Percentiles rank a stretch among this genome's conserved stretches.
These are phyloP conservation scores for Adansonia madagascariensis DNA, from an alignment of 441 rosid genomes.

Conservation along the genomic window DNA sequence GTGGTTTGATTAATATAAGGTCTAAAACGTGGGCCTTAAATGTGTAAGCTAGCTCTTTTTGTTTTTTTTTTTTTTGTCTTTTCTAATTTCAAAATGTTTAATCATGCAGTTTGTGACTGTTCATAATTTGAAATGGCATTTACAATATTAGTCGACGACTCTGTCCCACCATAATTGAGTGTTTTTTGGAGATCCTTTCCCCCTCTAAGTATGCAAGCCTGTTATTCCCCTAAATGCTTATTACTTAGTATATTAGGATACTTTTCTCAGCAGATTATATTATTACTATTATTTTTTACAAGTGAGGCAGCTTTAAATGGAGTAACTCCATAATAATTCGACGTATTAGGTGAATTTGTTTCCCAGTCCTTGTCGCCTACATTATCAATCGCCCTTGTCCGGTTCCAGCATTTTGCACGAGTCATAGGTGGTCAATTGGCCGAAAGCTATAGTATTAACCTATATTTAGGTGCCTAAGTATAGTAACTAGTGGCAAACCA, in stretches of 20 bases:
- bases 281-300: neutral
- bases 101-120: neutral
- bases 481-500: too few species aligned
- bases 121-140: neutral
- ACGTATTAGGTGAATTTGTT: neutral
- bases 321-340: neutral
- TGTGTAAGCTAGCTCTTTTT: neutral
- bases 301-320: neutral
- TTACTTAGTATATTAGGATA: neutral
- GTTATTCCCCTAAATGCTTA: conserved; percentile 16
- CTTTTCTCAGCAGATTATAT: neutral
- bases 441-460: neutral
- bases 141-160: conserved; percentile 8
- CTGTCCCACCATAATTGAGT: conserved; percentile 30
- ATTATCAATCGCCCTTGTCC: neutral
- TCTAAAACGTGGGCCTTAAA: conserved; percentile 18
- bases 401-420: conserved; percentile 13
- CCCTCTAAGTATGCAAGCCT: conserved; percentile 22
- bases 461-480: neutral
- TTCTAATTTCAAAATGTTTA: neutral
- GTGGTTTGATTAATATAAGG: conserved; percentile 2
- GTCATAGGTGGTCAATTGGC: neutral
- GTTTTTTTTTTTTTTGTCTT: neutral
- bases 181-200: conserved; percentile 19
- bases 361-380: conserved; percentile 5